Base-by-base conservation (phyloP, 345 rosid genomes). In the Mallotus nudiflorus region DNA sequence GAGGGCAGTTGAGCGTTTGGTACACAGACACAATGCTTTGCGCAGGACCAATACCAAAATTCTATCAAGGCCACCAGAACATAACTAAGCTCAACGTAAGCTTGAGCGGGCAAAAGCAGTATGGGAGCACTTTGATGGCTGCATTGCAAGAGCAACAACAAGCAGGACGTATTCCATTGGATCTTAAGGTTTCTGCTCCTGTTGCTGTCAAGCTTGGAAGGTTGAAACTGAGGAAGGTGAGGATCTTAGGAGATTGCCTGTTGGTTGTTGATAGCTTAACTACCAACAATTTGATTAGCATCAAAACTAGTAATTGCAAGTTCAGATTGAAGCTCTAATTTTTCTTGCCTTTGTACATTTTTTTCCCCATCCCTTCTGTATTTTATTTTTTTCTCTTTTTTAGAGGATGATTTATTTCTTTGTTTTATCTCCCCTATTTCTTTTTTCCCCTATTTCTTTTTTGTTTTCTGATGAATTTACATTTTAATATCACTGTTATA, bases 101-200 rank as follows among this genome's bases (percentile, higher is more conserved):
- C 35, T 65, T 93, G 52, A 84, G 79, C 0, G 97, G 98, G 31
- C 83, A 83, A 49, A 68, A 78, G 1, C 86, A 80, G 24, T 84
- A 74, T 5, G 98, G 97, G 9, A 89, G 73, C 80, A 87, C 84
- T 24, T 40, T 93, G 55, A 70, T 93, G 88, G 51, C 86, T 0
- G 97, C 96, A 31, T 56, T 93, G 73, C 96, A 93, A 72, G 83
- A 87, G 74, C 94, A 89, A 66, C 97, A 93, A 77, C 92, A 88
- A 71, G 87, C 96, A 3, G 96, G 98, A 61, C 77, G 81, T 9
- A 85, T 91, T 13, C 98, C 98, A 0, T 77, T 93, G 70, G 89
- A 91, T 76, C 88, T 93, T 31, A 82, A 82, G 73, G 86, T 88
- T 0, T 65, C 73, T 49, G 95, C 98, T 6, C 95, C 91, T 0